Percentiles rank a stretch among this genome's conserved stretches.
phyloP scores from a whole-genome alignment of 345 rosid species.

The Turritis glabra region DNA sequence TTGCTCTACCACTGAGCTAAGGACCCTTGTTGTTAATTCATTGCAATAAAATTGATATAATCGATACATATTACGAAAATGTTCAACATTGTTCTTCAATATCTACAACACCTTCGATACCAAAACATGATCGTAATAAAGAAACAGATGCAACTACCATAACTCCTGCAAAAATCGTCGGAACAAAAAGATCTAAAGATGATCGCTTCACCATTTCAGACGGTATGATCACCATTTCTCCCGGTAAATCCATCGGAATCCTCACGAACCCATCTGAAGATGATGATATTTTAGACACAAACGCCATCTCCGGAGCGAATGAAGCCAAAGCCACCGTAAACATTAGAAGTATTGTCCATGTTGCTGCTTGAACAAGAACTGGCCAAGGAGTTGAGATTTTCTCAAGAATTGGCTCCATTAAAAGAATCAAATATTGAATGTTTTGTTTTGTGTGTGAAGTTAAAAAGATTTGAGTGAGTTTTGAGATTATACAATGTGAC shows the following conservation, averaged over 20 bases:
- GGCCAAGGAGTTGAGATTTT: conserved; percentile 9
- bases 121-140: conserved; percentile 22
- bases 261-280: conserved; percentile 8
- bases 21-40: conserved; percentile 33
- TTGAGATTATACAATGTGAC: background rate
- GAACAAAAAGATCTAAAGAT: background rate
- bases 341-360: conserved; percentile 31
- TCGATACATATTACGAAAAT: background rate
- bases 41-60: accelerated
- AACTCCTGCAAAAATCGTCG: conserved; percentile 26
- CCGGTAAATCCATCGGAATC: conserved; percentile 34
- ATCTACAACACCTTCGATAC: background rate
- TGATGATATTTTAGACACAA: conserved; percentile 22
- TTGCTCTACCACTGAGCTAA: conserved; percentile 88
- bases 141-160: conserved; percentile 21
- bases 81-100: background rate
- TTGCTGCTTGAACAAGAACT: background rate
- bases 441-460: background rate
- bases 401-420: conserved; percentile 8
- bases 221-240: conserved; percentile 30
- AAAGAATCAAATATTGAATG: background rate
- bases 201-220: conserved; percentile 24
- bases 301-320: conserved; percentile 32
- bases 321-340: conserved; percentile 27
- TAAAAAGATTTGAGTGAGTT: background rate